phyloP scores from a whole-genome alignment of 2,329 filamentous ascomycete genomes.

The Amauroascus verrucosus region DNA sequence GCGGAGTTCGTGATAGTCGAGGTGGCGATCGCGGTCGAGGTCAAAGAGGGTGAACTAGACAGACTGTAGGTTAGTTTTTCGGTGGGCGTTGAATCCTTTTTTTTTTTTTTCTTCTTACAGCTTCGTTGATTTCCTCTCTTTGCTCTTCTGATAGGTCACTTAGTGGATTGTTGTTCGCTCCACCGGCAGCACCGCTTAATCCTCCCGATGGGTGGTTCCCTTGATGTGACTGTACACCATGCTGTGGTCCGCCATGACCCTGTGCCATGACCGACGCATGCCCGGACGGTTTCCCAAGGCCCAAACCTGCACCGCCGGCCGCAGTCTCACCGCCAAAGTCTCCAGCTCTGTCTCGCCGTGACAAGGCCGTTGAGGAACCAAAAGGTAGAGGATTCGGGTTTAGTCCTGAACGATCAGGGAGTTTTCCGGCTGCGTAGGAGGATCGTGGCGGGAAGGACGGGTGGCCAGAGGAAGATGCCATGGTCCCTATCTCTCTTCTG shows the following conservation, averaged over 20 bases:
- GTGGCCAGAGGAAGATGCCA: slow-evolving; percentile 39
- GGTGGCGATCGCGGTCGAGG: slow-evolving; percentile 83
- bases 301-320: neutral
- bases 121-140: slow-evolving; percentile 84
- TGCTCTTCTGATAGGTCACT: slow-evolving; percentile 71
- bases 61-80: no score
- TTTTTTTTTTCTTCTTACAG: slow-evolving; percentile 43
- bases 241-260: slow-evolving; percentile 26
- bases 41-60: slow-evolving; percentile 91
- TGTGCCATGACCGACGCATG: slow-evolving; percentile 12
- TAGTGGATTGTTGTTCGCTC: slow-evolving; percentile 40
- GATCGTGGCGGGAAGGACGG: slow-evolving; percentile 47
- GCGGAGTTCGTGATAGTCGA: slow-evolving; percentile 97
- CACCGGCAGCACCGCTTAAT: slow-evolving; percentile 33
- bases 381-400: slow-evolving; percentile 36
- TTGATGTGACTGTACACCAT: slow-evolving; percentile 35
- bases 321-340: slow-evolving; percentile 12
- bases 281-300: slow-evolving; percentile 23
- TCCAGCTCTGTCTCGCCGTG: slow-evolving; percentile 24
- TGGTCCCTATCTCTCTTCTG: neutral
- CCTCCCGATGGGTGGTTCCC: slow-evolving; percentile 16
- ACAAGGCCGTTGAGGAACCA: slow-evolving; percentile 34
- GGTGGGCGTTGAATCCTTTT: neutral
- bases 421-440: slow-evolving; percentile 44
- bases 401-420: slow-evolving; percentile 39